Conservation (phyloP, 768 basidiomycete species). For the Russula ochroleuca region DNA sequence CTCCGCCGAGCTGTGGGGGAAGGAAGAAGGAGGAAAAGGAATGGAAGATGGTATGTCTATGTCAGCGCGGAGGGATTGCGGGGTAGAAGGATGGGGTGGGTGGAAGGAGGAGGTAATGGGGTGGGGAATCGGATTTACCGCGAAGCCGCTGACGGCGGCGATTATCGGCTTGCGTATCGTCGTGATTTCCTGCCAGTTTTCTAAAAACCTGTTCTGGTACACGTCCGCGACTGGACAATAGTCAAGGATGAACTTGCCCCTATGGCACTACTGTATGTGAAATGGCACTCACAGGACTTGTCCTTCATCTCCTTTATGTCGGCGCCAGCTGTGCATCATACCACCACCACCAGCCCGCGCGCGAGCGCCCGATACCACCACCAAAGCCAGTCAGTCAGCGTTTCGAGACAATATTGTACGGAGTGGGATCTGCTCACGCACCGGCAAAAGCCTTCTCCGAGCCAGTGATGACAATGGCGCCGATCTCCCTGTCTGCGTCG, state of each 20-base stretch:
- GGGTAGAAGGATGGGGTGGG: too few relatives aligned
- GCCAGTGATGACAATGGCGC: conserved; percentile 89
- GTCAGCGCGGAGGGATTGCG: neutral
- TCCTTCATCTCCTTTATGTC: conserved; percentile 99
- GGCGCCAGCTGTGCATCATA: conserved; percentile 69
- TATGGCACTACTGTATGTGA: too few relatives aligned
- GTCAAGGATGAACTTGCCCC: neutral
- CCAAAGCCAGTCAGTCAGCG: too few relatives aligned
- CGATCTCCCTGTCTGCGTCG: conserved; percentile 64
- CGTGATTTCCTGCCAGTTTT: conserved; percentile 73
- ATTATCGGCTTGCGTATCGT: conserved; percentile 87
- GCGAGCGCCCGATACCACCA: too few relatives aligned
- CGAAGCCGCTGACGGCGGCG: conserved; percentile 93
- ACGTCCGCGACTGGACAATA: conserved; percentile 72
- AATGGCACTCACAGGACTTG: conserved; percentile 83
- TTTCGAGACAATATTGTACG: too few relatives aligned
- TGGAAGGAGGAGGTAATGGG: neutral
- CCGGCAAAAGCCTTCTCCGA: conserved; percentile 93
- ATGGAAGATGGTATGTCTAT: too few relatives aligned
- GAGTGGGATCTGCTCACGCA: conserved; percentile 36
- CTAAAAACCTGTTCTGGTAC: conserved; percentile 81
- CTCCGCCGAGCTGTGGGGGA: conserved; percentile 85
- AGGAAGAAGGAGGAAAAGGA: too few relatives aligned
- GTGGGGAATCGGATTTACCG: conserved; percentile 48
- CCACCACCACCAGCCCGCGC: too few relatives aligned